Conservation (phyloP, 495 filamentous ascomycete species). For the Barbatosphaeria neglecta region DNA sequence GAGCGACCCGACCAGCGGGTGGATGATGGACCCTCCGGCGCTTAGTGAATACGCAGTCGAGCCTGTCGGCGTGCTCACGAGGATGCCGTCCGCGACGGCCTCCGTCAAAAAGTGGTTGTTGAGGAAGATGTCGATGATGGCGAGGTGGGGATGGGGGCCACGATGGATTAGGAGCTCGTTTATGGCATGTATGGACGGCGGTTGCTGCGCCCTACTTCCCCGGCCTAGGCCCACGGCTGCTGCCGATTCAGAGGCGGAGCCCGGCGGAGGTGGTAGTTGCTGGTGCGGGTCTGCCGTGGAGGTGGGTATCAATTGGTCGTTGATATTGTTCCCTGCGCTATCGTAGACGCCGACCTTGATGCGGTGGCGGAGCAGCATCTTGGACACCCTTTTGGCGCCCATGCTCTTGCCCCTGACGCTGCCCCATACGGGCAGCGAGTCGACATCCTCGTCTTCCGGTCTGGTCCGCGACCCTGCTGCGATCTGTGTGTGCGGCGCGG, state of each 20-base stretch:
- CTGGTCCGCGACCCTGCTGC: conserved; percentile 9
- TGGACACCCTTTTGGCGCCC: conserved; percentile 59
- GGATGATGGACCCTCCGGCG: conserved; percentile 86
- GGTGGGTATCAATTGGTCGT: conserved; percentile 31
- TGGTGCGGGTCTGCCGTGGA: conserved; percentile 30
- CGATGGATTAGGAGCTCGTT: conserved; percentile 94
- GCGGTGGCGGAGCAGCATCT: conserved; percentile 75
- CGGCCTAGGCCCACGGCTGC: neutral
- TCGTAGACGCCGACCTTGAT: conserved; percentile 73
- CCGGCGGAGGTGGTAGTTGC: conserved; percentile 12
- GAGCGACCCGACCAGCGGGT: conserved; percentile 77
- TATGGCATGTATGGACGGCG: conserved; percentile 61
- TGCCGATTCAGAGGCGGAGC: neutral
- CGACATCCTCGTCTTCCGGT: neutral
- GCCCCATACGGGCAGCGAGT: conserved; percentile 41
- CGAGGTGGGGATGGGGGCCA: conserved; percentile 77
- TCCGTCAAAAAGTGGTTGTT: conserved; percentile 80
- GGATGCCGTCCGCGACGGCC: conserved; percentile 87
- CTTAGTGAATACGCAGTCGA: conserved; percentile 92
- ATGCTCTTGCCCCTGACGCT: conserved; percentile 68
- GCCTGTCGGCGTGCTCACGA: conserved; percentile 86
- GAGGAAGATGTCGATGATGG: conserved; percentile 78
- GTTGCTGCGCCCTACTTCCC: conserved; percentile 3
- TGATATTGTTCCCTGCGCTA: conserved; percentile 42
- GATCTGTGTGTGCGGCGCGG: conserved; percentile 31